phyloP scores from a whole-genome alignment of 1,284 basidiomycete genomes.

The Rhodofomes roseus region DNA sequence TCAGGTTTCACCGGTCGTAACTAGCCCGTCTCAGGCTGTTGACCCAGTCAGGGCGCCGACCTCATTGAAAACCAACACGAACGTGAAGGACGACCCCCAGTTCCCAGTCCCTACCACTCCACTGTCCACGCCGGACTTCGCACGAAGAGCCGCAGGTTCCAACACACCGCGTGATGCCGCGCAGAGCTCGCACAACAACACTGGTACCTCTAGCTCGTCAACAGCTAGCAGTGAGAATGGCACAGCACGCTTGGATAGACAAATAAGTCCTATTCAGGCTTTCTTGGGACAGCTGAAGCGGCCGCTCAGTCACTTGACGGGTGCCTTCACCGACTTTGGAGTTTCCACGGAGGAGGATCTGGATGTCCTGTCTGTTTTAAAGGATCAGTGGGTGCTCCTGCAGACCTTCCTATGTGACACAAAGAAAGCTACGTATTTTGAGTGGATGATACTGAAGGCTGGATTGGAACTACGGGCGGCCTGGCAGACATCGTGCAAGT shows the following conservation, averaged over 20 bases:
- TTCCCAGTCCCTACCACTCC: no score
- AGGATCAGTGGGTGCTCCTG: constrained; percentile 8
- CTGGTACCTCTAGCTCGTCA: no score
- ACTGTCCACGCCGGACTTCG: no score
- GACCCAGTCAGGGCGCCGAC: neutral
- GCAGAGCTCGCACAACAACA: no score
- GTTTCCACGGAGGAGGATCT: constrained; percentile 9
- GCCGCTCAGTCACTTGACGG: neutral
- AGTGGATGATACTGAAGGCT: constrained; percentile 11
- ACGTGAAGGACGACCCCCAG: no score
- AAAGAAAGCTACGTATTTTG: neutral
- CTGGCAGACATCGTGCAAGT: no score
- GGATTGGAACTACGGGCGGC: neutral
- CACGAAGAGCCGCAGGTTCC: no score
- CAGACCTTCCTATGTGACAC: neutral
- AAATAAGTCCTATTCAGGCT: neutral
- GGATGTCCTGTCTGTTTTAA: constrained; percentile 11
- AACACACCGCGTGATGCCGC: no score
- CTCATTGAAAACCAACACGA: no score
- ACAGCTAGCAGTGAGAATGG: no score
- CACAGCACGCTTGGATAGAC: no score
- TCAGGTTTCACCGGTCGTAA: neutral
- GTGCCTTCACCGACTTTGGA: constrained; percentile 5
- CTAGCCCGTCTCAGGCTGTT: neutral
- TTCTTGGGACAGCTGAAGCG: constrained; percentile 2